Conservation (phyloP, 805 yeast species). For the Diddensiella transvaalensis region DNA sequence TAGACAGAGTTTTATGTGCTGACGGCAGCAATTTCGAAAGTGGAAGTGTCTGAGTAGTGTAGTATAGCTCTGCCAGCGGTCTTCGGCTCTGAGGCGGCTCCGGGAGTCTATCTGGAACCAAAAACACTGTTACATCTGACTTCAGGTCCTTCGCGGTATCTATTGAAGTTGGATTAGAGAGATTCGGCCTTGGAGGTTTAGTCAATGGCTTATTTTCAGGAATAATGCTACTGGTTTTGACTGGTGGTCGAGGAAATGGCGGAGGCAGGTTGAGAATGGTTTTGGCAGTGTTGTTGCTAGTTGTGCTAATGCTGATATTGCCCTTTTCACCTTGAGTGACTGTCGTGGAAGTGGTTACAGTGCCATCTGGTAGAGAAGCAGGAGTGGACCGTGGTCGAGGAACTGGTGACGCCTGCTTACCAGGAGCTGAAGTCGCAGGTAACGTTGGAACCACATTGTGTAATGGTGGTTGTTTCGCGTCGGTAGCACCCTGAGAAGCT, state of each 20-base stretch:
- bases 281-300: not conserved
- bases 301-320: no score
- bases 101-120: conserved; percentile 35
- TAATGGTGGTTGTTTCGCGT: not conserved
- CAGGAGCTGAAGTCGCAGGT: not conserved
- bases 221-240: not conserved
- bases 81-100: conserved; percentile 32
- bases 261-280: not conserved
- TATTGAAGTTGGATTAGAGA: conserved; percentile 8
- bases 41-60: conserved; percentile 84
- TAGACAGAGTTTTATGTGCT: conserved; percentile 79
- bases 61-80: conserved; percentile 78
- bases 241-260: not conserved
- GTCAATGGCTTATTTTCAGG: not conserved
- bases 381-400: not conserved
- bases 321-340: no score
- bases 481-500: no score
- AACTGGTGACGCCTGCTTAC: not conserved
- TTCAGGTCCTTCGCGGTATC: conserved; percentile 11
- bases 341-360: not conserved
- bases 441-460: not conserved
- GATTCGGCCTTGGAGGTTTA: not conserved
- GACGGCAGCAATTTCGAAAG: conserved; percentile 74
- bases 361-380: not conserved
- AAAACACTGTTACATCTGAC: conserved; percentile 28